Evolutionary conservation across 306 rosid genomes (phyloP).

Genomic region (Quercus bicolor): DNA sequence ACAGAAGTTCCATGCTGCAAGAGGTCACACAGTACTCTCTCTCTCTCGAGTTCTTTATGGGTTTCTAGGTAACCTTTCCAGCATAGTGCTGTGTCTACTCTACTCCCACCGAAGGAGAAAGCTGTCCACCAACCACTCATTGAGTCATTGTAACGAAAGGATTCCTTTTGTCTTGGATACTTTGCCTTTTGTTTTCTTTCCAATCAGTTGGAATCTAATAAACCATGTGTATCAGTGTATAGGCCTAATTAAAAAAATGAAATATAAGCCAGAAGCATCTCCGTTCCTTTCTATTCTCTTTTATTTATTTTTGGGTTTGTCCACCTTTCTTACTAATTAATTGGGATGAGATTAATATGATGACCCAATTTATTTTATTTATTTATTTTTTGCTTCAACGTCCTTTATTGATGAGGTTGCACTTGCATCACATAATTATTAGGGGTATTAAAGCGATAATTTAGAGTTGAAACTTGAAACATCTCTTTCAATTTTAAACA

Average conservation of each 20-base stretch:
- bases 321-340: background rate
- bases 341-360: background rate
- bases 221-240: background rate
- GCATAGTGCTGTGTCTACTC: background rate
- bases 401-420: too few relatives aligned
- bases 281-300: background rate
- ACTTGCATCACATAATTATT: too few relatives aligned
- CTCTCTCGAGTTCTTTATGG: too few relatives aligned
- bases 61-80: background rate
- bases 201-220: background rate
- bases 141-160: slow-evolving; percentile 9
- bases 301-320: background rate
- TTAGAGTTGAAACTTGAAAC: too few relatives aligned
- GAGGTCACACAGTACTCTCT: too few relatives aligned
- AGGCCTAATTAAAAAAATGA: background rate
- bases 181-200: background rate
- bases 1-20: too few relatives aligned
- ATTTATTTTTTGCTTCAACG: too few relatives aligned
- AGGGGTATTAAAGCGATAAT: too few relatives aligned
- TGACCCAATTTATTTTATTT: too few relatives aligned
- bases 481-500: too few relatives aligned
- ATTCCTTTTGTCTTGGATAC: background rate
- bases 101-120: background rate
- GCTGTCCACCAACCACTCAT: slow-evolving; percentile 25
- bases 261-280: background rate